Base-by-base conservation (phyloP, 2,329 filamentous ascomycete genomes). In the Ophiostoma novo-ulmi region DNA sequence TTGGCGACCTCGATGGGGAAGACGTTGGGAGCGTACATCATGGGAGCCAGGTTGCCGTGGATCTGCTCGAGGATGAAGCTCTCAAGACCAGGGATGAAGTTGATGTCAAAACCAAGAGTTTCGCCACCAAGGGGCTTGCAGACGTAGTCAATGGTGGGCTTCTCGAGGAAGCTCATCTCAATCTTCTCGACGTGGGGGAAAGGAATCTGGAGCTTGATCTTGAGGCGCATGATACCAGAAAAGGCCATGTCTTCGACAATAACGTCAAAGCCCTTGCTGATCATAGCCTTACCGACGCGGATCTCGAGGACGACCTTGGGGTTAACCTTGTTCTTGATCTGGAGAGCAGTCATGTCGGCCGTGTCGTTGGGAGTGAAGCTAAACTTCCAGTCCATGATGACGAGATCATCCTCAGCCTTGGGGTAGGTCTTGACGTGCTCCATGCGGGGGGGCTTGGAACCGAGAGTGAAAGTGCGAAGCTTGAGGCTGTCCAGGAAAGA, bases 351-450 rank as follows among this genome's bases (percentile, higher is more conserved):
- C 86, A 99, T 88, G 79, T 99, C 95, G 75, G 91, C 89, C 2
- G 88, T 91, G 79, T 99, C 96, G 75, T 95, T 98, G 44, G 95
- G 95, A 0, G 92, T 98, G 82, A 99, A 99, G 84, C 94, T 98
- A 81, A 99, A 99, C 77, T 97, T 97, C 95, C 95, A 99, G 79
- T 99, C 95, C 95, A 99, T 99, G 77, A 98, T 87, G 61, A 99
- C 93, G 71, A 94, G 89, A 77, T 99, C 95, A 74, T 97, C 94
- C 75, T 97, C 93, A 1, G 92, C 92, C 80, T 95, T 97, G 71
- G 94, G 94, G 76, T 99, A 97, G 0, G 95, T 97, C 84, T 97
- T 98, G 80, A 99, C 95, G 77, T 98, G 94, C 81, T 99, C 95
- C 84, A 99, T 87, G 39, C 95, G 89, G 6, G 96, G 96, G 38